These are phyloP conservation scores for Pythium graminicola DNA, from an alignment of 352 stramenopile species.

Conservation along the genomic window DNA sequence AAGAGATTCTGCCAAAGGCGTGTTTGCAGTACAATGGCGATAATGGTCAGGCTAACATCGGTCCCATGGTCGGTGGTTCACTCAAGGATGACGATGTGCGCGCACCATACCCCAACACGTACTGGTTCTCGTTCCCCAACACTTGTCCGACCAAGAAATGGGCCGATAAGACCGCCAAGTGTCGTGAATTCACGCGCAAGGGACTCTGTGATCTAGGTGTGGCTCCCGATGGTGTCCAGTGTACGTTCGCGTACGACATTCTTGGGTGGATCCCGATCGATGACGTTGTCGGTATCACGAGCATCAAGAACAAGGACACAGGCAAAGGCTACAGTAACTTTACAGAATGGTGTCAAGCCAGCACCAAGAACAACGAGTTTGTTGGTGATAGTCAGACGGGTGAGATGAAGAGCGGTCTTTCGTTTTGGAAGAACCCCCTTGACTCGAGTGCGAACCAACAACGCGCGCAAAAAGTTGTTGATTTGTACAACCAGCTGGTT, in stretches of 20 bases:
- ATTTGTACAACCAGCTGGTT: conserved; percentile 31
- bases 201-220: conserved; percentile 54
- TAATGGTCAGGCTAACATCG: conserved; percentile 30
- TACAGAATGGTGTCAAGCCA: conserved; percentile 58
- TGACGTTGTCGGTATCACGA: conserved; percentile 72
- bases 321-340: conserved; percentile 50
- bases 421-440: conserved; percentile 37
- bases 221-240: conserved; percentile 62
- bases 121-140: conserved; percentile 47
- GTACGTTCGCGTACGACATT: conserved; percentile 78
- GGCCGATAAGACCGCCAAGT: conserved; percentile 29
- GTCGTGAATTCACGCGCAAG: conserved; percentile 41
- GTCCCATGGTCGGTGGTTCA: conserved; percentile 50
- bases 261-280: conserved; percentile 72
- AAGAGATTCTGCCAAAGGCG: conserved; percentile 27
- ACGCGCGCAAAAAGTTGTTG: conserved; percentile 26
- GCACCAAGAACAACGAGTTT: conserved; percentile 68
- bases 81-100: conserved; percentile 30
- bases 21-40: conserved; percentile 49
- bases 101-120: conserved; percentile 31
- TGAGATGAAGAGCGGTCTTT: conserved; percentile 24
- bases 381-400: conserved; percentile 28
- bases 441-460: conserved; percentile 24
- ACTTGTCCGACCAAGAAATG: conserved; percentile 44
- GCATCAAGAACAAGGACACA: conserved; percentile 46